Conservation (phyloP, 2,329 filamentous ascomycete genomes). For the Zymoseptoria crescenta region DNA sequence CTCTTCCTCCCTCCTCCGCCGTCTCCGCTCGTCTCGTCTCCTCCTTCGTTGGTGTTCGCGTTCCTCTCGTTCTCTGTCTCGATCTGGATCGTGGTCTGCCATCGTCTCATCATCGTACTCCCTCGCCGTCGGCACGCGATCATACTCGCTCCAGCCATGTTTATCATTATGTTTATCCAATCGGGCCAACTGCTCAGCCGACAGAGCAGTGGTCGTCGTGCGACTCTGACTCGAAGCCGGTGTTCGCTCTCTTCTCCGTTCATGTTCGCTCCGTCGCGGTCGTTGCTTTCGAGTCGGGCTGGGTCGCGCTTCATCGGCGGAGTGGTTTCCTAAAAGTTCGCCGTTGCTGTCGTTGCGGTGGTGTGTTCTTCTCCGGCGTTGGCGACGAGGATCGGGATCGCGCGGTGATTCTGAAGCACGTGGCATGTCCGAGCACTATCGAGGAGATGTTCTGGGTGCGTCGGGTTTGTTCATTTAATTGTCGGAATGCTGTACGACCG, state of each 20-base stretch:
- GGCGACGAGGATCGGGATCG: slow-evolving; percentile 24
- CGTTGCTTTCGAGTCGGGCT: slow-evolving; percentile 9
- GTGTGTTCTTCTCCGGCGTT: slow-evolving; percentile 27
- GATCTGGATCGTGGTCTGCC: slow-evolving; percentile 26
- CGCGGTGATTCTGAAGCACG: slow-evolving; percentile 1
- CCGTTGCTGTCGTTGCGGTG: slow-evolving; percentile 30
- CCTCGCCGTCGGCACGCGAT: slow-evolving; percentile 37
- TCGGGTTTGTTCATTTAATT: background rate
- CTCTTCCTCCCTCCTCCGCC: slow-evolving; percentile 32
- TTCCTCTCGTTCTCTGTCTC: slow-evolving; percentile 9
- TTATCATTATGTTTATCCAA: slow-evolving; percentile 57
- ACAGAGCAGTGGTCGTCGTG: slow-evolving; percentile 35
- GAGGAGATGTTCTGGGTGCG: too few species aligned
- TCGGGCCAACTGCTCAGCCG: slow-evolving; percentile 55
- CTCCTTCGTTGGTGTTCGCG: slow-evolving; percentile 17
- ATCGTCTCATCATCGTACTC: slow-evolving; percentile 27
- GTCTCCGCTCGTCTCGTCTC: slow-evolving; percentile 22
- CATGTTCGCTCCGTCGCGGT: slow-evolving; percentile 6
- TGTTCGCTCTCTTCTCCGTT: slow-evolving; percentile 9
- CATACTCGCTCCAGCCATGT: slow-evolving; percentile 37
- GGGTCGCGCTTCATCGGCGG: slow-evolving; percentile 5
- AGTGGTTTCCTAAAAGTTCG: slow-evolving; percentile 19
- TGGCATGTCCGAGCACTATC: background rate
- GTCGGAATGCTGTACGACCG: background rate
- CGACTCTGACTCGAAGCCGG: slow-evolving; percentile 18